These are phyloP conservation scores for Kuraishia borneana DNA, from an alignment of 805 yeast genomes.

Conservation along the genomic window DNA sequence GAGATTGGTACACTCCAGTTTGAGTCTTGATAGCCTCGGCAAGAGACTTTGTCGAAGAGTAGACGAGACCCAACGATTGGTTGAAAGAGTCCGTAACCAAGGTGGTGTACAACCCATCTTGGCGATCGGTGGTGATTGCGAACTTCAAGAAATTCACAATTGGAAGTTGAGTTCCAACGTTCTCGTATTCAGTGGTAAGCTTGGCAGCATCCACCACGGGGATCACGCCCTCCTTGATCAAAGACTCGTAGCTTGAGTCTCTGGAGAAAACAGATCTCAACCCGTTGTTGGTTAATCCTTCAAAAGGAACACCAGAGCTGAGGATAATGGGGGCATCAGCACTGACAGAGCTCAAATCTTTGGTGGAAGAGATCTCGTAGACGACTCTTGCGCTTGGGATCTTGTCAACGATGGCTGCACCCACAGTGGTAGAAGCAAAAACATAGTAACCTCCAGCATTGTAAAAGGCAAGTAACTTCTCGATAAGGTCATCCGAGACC, in stretches of 20 bases:
- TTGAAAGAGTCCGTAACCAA: slow-evolving; percentile 62
- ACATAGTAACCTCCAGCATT: slow-evolving; percentile 19
- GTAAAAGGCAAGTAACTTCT: slow-evolving; percentile 10
- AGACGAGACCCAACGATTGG: slow-evolving; percentile 79
- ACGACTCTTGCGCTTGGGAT: slow-evolving; percentile 23
- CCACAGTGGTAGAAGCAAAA: slow-evolving; percentile 6
- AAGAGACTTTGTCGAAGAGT: slow-evolving; percentile 77
- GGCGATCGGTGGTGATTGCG: slow-evolving; percentile 65
- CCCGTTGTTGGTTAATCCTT: too few species aligned
- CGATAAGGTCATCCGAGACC: not conserved
- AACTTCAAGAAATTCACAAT: slow-evolving; percentile 30
- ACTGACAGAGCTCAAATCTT: slow-evolving; percentile 10
- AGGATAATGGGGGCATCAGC: slow-evolving; percentile 10
- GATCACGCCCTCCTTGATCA: slow-evolving; percentile 22
- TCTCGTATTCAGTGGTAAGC: slow-evolving; percentile 21
- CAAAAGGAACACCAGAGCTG: slow-evolving; percentile 8
- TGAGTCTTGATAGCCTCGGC: slow-evolving; percentile 68
- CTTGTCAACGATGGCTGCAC: slow-evolving; percentile 10
- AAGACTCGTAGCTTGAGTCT: slow-evolving; percentile 8
- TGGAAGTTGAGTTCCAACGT: slow-evolving; percentile 18
- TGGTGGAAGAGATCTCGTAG: slow-evolving; percentile 10
- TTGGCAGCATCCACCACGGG: slow-evolving; percentile 18
- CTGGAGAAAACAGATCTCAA: slow-evolving; percentile 13
- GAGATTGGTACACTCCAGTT: slow-evolving; percentile 89
- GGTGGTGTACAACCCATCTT: slow-evolving; percentile 79